These are phyloP conservation scores for Quercus tomentella DNA, from an alignment of 331 rosid species.

Conservation along the genomic window DNA sequence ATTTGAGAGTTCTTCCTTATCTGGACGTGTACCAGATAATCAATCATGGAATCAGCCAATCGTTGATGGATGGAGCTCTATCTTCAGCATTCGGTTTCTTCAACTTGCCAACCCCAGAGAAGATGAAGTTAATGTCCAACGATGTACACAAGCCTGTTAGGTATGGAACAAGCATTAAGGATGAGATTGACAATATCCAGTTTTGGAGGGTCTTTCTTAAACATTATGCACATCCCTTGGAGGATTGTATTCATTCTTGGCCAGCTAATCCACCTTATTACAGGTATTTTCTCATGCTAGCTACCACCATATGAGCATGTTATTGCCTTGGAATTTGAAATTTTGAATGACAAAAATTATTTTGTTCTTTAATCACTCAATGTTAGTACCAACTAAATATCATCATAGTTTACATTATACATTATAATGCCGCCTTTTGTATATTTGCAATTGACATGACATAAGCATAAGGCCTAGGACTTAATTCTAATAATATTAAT, in stretches of 20 bases:
- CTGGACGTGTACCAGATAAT: slow-evolving; percentile 18
- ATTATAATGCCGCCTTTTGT: no score
- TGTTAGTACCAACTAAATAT: no score
- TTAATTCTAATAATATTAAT: no score
- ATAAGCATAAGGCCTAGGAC: no score
- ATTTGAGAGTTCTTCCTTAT: no score
- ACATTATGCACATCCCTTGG: slow-evolving; percentile 51
- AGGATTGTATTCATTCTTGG: slow-evolving; percentile 43
- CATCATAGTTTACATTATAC: no score
- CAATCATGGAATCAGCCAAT: slow-evolving; percentile 47
- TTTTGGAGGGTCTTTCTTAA: slow-evolving; percentile 58
- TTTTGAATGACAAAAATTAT: no score
- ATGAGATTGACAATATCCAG: slow-evolving; percentile 34
- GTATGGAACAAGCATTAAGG: neutral
- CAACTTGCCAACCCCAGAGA: slow-evolving; percentile 35
- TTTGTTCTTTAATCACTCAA: no score
- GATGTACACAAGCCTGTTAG: slow-evolving; percentile 47
- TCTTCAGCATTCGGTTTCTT: slow-evolving; percentile 32
- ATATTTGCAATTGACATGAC: no score
- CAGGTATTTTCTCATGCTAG: slow-evolving; percentile 13
- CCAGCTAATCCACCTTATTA: slow-evolving; percentile 40
- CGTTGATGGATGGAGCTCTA: slow-evolving; percentile 36
- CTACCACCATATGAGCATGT: no score
- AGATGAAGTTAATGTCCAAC: slow-evolving; percentile 32
- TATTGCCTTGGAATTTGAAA: no score